Evolutionary conservation across 1,139 yeast genomes (phyloP), one percentile per base, ranked within the genome.

Genomic region (Candida frijolesensis): DNA sequence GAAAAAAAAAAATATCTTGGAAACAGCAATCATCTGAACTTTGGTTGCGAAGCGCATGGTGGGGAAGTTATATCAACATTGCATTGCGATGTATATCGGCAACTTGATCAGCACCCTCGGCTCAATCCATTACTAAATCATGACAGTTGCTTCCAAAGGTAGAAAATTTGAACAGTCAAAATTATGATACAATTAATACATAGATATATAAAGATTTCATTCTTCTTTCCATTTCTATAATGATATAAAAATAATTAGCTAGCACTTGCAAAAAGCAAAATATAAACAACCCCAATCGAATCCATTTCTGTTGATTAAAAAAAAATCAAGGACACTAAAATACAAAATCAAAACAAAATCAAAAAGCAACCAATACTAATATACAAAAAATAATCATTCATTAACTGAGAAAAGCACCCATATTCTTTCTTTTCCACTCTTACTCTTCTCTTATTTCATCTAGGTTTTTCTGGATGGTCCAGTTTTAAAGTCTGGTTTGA

Each of bases 401-500:
- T 37, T 18, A 37, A 37, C 25, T 11, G 10, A 37, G 27, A 37
- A 18, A 19, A 19, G 41, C 25, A 37, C 27, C 12, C 10, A 18
- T 14, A 25, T 25, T 25, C 25, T 25, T 9, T 19, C 22, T 19
- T 15, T 30, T 11, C 12, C n/a, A n/a, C 34, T 30, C 7, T 34
- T 15, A 11, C 30, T 22, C 22, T n/a, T 12, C 27, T 22, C 9
- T 38, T 11, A 38, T 38, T 16, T 30, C 27, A 30, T 42, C 45
- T 42, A 76, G 42, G 83, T 79, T 67, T 80, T 80, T 56, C 84
- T 72, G 25, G 83, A 77, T 41, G 78, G 67, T 10, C 79, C 79
- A 40, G 73, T 59, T 59, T 79, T 79, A 59, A 79, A 80, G 59
- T 80, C 84, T 33, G 81, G 83, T 62, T 77, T 80, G 59, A 76